Evolutionary conservation across 495 filamentous ascomycete genomes (phyloP).

Genomic region (Annulohypoxylon bovei): DNA sequence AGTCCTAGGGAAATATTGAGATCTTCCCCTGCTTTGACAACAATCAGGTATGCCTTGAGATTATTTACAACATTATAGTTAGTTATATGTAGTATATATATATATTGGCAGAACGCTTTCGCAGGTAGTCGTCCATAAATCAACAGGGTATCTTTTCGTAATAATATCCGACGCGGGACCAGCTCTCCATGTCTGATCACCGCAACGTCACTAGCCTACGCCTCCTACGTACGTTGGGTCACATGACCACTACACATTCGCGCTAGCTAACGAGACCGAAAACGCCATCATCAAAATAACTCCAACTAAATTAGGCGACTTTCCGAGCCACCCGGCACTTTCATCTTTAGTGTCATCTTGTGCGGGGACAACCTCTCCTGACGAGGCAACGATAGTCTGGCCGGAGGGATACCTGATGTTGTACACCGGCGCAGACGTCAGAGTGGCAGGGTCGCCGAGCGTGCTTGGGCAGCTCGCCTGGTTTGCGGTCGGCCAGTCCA

Average conservation of each 20-base stretch:
- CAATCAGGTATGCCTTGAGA: neutral
- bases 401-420: conserved; percentile 59
- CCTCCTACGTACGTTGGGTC: neutral
- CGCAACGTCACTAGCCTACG: neutral
- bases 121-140: conserved; percentile 8
- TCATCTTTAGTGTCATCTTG: conserved; percentile 17
- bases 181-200: neutral
- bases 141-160: conserved; percentile 39
- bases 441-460: conserved; percentile 48
- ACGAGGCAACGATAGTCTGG: conserved; percentile 50
- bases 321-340: conserved; percentile 2
- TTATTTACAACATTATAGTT: neutral
- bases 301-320: conserved; percentile 7
- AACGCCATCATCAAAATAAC: conserved; percentile 17
- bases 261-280: conserved; percentile 8
- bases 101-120: conserved; percentile 6
- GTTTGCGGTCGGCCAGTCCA: conserved; percentile 59
- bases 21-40: neutral
- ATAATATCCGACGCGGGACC: conserved; percentile 7
- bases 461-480: conserved; percentile 53
- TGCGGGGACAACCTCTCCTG: conserved; percentile 46
- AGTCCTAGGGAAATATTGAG: too few relatives aligned
- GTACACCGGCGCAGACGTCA: conserved; percentile 55
- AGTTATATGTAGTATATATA: neutral
- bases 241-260: neutral